Evolutionary conservation across 768 basidiomycete genomes (phyloP).

Genomic region (Hemileccinum impolitum): DNA sequence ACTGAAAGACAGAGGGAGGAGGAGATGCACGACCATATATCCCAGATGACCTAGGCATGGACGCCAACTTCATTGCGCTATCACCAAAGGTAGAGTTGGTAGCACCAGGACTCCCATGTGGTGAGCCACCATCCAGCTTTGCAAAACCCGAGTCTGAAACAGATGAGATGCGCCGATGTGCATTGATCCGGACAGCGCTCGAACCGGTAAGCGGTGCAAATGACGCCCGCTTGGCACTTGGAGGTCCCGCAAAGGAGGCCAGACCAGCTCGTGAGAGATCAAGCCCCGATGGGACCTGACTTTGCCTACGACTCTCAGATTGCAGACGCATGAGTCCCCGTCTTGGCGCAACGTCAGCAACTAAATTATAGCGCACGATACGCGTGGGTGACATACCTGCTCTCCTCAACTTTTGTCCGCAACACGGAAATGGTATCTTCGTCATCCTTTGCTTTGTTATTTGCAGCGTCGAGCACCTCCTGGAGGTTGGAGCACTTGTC

Average conservation of each 20-base stretch:
- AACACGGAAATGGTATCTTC: constrained; percentile 74
- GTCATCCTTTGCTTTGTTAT: constrained; percentile 59
- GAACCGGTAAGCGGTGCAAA: constrained; percentile 71
- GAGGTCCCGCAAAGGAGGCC: constrained; percentile 39
- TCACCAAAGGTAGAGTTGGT: constrained; percentile 36
- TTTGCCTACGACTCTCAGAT: constrained; percentile 67
- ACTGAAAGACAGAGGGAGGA: constrained; percentile 34
- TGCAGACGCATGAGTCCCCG: constrained; percentile 87
- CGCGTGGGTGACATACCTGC: constrained; percentile 50
- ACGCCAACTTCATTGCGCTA: constrained; percentile 20
- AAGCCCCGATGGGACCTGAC: constrained; percentile 45
- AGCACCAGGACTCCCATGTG: constrained; percentile 32
- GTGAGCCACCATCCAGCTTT: constrained; percentile 32
- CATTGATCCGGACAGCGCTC: constrained; percentile 39
- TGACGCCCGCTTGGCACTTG: constrained; percentile 66
- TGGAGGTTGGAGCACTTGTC: constrained; percentile 62
- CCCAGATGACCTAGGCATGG: constrained; percentile 41
- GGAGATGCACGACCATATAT: constrained; percentile 52
- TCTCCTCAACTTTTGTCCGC: constrained; percentile 83
- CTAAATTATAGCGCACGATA: not conserved
- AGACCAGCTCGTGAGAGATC: constrained; percentile 54
- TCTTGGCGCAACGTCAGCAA: constrained; percentile 35
- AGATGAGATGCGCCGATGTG: constrained; percentile 72
- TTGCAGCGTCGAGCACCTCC: constrained; percentile 50
- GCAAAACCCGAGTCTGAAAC: constrained; percentile 58